Conservation (phyloP, 768 basidiomycete species). For the Suillus plorans region DNA sequence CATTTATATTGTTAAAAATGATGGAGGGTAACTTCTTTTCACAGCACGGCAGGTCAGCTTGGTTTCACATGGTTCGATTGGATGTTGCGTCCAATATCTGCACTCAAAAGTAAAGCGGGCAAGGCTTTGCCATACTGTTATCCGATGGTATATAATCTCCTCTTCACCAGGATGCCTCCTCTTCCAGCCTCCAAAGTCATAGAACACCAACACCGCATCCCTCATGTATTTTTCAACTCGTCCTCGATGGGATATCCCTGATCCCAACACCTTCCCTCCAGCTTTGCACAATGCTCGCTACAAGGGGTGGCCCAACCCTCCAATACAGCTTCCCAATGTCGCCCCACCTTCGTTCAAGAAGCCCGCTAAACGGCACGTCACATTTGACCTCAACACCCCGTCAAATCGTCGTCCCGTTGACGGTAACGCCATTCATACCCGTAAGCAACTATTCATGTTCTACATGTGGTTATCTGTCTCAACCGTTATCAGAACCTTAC, state of each 20-base stretch:
- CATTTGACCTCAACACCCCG: background rate
- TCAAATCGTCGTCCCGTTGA: background rate
- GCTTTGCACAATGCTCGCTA: conserved; percentile 2
- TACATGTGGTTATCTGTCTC: background rate
- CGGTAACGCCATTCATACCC: background rate
- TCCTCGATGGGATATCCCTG: background rate
- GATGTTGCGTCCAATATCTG: background rate
- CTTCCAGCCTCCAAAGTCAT: background rate
- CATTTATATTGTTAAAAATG: background rate
- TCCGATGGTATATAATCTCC: conserved; percentile 6
- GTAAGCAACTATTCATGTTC: background rate
- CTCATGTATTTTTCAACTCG: conserved; percentile 1
- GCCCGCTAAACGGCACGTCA: background rate
- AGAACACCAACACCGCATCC: background rate
- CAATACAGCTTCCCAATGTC: background rate
- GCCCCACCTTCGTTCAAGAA: background rate
- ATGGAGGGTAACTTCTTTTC: background rate
- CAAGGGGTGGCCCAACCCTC: background rate
- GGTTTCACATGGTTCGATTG: too few species aligned
- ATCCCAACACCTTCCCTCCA: background rate
- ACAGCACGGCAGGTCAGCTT: background rate
- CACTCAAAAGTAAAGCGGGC: background rate
- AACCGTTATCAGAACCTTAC: background rate
- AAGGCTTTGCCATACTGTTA: conserved; percentile 1
- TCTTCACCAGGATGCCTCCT: background rate